Percentiles rank a stretch among this genome's conserved stretches.
Evolutionary conservation across 306 rosid genomes (phyloP).

Genomic region (Corylus heterophylla): DNA sequence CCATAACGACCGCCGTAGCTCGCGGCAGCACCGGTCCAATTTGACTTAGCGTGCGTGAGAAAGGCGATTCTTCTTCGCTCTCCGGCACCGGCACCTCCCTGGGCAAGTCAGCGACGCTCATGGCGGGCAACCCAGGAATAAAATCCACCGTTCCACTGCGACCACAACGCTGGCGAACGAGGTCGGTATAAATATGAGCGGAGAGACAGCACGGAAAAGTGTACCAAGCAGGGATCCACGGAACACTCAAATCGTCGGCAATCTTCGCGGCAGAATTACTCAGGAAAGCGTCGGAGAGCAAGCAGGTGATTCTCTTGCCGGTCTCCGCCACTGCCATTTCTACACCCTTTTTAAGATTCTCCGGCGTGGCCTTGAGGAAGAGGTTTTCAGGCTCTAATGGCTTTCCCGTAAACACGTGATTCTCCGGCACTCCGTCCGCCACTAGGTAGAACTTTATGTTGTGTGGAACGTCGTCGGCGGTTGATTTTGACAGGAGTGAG

Average conservation of each 20-base stretch:
- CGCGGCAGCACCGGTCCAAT: constrained; percentile 32
- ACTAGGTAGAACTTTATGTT: constrained; percentile 28
- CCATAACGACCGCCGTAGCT: constrained; percentile 41
- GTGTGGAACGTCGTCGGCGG: background rate
- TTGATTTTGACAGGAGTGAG: background rate
- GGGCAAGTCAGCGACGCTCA: constrained; percentile 37
- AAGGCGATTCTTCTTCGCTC: constrained; percentile 20
- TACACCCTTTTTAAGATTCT: constrained; percentile 27
- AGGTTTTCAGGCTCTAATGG: constrained; percentile 25
- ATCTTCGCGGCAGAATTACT: constrained; percentile 4
- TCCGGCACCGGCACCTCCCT: background rate
- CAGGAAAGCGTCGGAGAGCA: constrained; percentile 42
- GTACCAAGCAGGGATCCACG: constrained; percentile 53
- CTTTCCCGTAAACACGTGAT: constrained; percentile 3
- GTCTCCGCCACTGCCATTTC: constrained; percentile 23
- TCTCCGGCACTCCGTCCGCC: constrained; percentile 32
- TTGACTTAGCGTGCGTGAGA: constrained; percentile 27
- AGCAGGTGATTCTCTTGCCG: constrained; percentile 28
- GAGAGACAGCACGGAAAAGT: constrained; percentile 30
- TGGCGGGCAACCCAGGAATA: constrained; percentile 43
- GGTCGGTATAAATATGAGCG: constrained; percentile 33
- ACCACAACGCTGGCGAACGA: constrained; percentile 17
- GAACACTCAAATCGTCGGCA: constrained; percentile 37
- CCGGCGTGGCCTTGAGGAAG: constrained; percentile 34
- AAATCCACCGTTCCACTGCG: constrained; percentile 27